These are phyloP conservation scores for Murraya paniculata DNA, from an alignment of 345 rosid genomes.

Conservation along the genomic window DNA sequence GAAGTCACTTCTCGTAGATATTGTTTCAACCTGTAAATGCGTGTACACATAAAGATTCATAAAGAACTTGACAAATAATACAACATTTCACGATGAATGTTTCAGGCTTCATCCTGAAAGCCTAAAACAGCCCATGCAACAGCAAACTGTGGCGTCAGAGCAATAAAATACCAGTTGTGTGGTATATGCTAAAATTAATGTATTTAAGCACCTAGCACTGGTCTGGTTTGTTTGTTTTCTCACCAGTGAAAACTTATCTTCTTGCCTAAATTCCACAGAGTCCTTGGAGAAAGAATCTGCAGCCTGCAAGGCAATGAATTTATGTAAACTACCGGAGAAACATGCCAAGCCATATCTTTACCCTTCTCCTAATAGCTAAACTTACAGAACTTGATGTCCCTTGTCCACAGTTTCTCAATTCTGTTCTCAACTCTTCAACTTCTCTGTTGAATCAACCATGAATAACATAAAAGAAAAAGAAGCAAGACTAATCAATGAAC, in stretches of 20 bases:
- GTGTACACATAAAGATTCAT: conserved; percentile 2
- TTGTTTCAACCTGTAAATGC: conserved; percentile 48
- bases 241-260: conserved; percentile 45
- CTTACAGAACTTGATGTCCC: conserved; percentile 50
- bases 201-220: conserved; percentile 4
- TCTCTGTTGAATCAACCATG: conserved; percentile 51
- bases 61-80: not conserved
- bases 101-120: conserved; percentile 7
- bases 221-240: conserved; percentile 23
- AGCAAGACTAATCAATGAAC: not conserved
- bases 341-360: conserved; percentile 14
- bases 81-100: not conserved
- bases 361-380: conserved; percentile 23
- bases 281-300: conserved; percentile 31
- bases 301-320: conserved; percentile 42
- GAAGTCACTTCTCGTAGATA: conserved; percentile 40
- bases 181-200: not conserved
- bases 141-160: not conserved
- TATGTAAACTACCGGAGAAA: conserved; percentile 16
- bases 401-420: conserved; percentile 44
- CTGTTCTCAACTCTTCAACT: conserved; percentile 56
- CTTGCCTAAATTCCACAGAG: conserved; percentile 40
- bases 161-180: not conserved
- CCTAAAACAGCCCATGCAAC: not conserved
- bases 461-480: conserved; percentile 8